Conservation (phyloP, 345 rosid species). For the Eucalyptus erythrocorys region DNA sequence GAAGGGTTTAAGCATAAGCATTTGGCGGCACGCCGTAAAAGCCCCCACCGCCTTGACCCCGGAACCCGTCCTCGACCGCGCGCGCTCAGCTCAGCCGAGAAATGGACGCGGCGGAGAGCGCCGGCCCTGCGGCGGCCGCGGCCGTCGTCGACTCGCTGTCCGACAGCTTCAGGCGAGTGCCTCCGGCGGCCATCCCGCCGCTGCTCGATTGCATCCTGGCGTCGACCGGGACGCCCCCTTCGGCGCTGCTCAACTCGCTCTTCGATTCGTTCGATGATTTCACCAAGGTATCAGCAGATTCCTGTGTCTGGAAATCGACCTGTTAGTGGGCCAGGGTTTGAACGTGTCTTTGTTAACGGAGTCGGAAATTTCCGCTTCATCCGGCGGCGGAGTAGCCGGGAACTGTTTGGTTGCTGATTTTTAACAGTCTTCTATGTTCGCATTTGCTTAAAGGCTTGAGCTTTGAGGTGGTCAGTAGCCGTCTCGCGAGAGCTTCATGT, state of each 20-base stretch:
- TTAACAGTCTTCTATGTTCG: not conserved
- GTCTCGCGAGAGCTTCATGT: not conserved
- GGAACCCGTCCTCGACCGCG: not conserved
- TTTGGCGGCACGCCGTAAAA: not conserved
- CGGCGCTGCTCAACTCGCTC: constrained; percentile 46
- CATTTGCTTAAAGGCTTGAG: not conserved
- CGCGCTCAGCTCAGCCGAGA: not conserved
- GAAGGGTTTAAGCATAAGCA: not conserved
- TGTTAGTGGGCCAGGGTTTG: not conserved
- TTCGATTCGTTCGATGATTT: constrained; percentile 17
- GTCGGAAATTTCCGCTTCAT: not conserved
- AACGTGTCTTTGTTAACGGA: not conserved
- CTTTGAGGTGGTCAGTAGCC: not conserved
- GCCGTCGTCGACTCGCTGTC: constrained; percentile 44
- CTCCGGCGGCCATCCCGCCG: constrained; percentile 59
- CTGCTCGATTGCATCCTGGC: constrained; percentile 73
- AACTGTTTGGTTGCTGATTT: not conserved
- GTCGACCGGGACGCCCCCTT: constrained; percentile 49
- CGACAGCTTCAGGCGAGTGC: constrained; percentile 48
- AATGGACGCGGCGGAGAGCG: not conserved
- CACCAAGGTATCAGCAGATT: constrained; percentile 5
- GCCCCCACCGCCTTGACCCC: not conserved
- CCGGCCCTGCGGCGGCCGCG: constrained; percentile 10
- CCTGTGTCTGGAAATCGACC: not conserved
- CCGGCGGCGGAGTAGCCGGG: not conserved